Percentiles rank a stretch among this genome's conserved stretches.
phyloP scores from a whole-genome alignment of 495 filamentous ascomycete species.

The Aspergillus leporis region DNA sequence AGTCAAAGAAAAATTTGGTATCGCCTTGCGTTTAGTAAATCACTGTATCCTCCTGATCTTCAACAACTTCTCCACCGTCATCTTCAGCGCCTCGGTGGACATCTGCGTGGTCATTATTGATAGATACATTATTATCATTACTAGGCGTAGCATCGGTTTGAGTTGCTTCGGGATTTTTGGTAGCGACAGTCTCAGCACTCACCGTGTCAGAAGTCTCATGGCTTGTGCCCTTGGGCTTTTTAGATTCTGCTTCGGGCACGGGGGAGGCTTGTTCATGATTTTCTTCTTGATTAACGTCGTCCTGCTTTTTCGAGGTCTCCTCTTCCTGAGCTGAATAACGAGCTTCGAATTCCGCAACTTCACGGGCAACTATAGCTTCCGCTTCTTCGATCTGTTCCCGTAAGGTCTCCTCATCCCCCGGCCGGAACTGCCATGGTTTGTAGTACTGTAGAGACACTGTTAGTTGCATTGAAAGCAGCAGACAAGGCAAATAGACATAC shows the following conservation, averaged over 20 bases:
- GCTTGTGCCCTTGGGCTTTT: slow-evolving; percentile 21
- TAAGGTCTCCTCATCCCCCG: slow-evolving; percentile 62
- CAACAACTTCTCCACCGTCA: slow-evolving; percentile 69
- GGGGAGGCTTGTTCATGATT: slow-evolving; percentile 20
- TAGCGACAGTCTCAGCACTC: slow-evolving; percentile 28
- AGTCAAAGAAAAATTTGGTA: slow-evolving; percentile 6
- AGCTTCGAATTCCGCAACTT: slow-evolving; percentile 51
- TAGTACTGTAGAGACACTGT: slow-evolving; percentile 65
- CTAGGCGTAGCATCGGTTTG: slow-evolving; percentile 17
- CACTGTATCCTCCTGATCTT: slow-evolving; percentile 81
- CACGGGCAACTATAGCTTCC: slow-evolving; percentile 50
- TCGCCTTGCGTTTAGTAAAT: slow-evolving; percentile 61
- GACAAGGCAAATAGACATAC: slow-evolving; percentile 50
- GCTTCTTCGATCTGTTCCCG: slow-evolving; percentile 59
- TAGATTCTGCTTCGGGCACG: slow-evolving; percentile 19
- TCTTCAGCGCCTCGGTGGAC: slow-evolving; percentile 52
- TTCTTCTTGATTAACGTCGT: slow-evolving; percentile 13
- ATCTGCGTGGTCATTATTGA: slow-evolving; percentile 24
- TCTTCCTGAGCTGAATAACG: slow-evolving; percentile 28
- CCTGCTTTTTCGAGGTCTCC: slow-evolving; percentile 12
- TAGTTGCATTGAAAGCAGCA: neutral
- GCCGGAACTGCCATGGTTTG: slow-evolving; percentile 76
- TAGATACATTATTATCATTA: slow-evolving; percentile 19
- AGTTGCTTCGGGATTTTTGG: slow-evolving; percentile 23
- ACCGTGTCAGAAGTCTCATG: slow-evolving; percentile 27